Evolutionary conservation across 129 eudicot genomes (phyloP).

Genomic region (sunflower (Helianthus annuus)): DNA sequence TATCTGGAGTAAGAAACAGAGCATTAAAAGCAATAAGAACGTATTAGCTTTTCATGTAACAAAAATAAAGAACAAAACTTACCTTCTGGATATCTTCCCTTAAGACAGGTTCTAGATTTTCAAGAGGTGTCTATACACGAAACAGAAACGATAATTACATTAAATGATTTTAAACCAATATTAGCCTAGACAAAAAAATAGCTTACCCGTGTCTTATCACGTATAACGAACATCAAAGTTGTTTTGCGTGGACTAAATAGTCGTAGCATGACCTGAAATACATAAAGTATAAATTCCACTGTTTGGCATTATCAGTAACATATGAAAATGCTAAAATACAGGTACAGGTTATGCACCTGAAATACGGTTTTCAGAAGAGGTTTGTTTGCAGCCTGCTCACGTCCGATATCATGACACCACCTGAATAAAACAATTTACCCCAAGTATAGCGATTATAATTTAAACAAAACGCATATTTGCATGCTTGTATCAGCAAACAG

Average conservation of each 20-base stretch:
- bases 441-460: constrained; percentile 1
- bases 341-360: constrained; percentile 47
- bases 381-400: constrained; percentile 96
- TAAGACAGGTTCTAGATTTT: constrained; percentile 84
- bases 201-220: constrained; percentile 97
- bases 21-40: background rate
- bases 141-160: constrained; percentile 27
- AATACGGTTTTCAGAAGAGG: constrained; percentile 91
- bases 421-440: constrained; percentile 38
- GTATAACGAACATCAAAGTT: constrained; percentile 94
- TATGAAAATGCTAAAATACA: constrained; percentile 1
- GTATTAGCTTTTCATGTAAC: background rate
- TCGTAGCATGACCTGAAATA: constrained; percentile 91
- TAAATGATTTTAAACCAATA: constrained; percentile 3
- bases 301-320: constrained; percentile 18
- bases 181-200: background rate
- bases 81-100: constrained; percentile 97
- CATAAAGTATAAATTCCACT: constrained; percentile 8
- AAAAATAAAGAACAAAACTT: background rate
- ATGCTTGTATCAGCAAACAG: background rate
- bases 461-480: constrained; percentile 5
- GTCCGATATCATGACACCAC: constrained; percentile 96
- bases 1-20: constrained; percentile 49
- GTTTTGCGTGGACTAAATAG: constrained; percentile 99
- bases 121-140: constrained; percentile 83